Percentiles rank a stretch among this genome's conserved stretches.
Evolutionary conservation across 495 filamentous ascomycete species (phyloP).

Genomic region (Penicillium waksmanii): DNA sequence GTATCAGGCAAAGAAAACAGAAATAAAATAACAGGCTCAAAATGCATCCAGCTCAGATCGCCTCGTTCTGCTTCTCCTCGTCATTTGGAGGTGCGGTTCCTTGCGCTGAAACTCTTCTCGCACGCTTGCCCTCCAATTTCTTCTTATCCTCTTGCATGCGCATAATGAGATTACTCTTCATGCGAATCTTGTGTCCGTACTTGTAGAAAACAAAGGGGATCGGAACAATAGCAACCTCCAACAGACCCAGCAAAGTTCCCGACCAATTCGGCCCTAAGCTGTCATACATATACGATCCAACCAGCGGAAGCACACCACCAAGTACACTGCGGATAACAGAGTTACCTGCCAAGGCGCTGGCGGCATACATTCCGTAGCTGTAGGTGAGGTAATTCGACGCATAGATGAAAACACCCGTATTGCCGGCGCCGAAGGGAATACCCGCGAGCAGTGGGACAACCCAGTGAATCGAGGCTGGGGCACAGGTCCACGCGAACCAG

Average conservation of each 20-base stretch:
- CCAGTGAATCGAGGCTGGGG: slow-evolving; percentile 73
- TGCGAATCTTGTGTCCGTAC: slow-evolving; percentile 71
- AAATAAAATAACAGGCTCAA: slow-evolving; percentile 2
- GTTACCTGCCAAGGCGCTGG: slow-evolving; percentile 78
- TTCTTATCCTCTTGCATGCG: slow-evolving; percentile 72
- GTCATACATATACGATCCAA: slow-evolving; percentile 71
- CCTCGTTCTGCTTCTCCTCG: slow-evolving; percentile 21
- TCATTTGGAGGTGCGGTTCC: slow-evolving; percentile 12
- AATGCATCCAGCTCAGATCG: slow-evolving; percentile 10
- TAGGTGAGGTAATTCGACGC: slow-evolving; percentile 76
- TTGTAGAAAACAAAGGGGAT: slow-evolving; percentile 81
- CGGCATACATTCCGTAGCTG: slow-evolving; percentile 77
- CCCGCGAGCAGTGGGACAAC: slow-evolving; percentile 74
- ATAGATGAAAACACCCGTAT: slow-evolving; percentile 79
- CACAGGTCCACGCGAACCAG: slow-evolving; percentile 81
- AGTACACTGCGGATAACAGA: slow-evolving; percentile 67
- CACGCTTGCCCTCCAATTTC: slow-evolving; percentile 56
- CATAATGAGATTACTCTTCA: slow-evolving; percentile 65
- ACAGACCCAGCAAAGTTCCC: slow-evolving; percentile 69
- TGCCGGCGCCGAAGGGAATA: slow-evolving; percentile 78
- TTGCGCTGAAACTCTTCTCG: slow-evolving; percentile 13
- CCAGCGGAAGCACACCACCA: slow-evolving; percentile 74
- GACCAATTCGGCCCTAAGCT: slow-evolving; percentile 77
- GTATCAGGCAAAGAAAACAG: slow-evolving; percentile 7
- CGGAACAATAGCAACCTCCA: slow-evolving; percentile 72